Percentiles rank a stretch among this genome's conserved stretches.
These are phyloP conservation scores for Boletus reticulatus DNA, from an alignment of 768 basidiomycete genomes.

Conservation along the genomic window DNA sequence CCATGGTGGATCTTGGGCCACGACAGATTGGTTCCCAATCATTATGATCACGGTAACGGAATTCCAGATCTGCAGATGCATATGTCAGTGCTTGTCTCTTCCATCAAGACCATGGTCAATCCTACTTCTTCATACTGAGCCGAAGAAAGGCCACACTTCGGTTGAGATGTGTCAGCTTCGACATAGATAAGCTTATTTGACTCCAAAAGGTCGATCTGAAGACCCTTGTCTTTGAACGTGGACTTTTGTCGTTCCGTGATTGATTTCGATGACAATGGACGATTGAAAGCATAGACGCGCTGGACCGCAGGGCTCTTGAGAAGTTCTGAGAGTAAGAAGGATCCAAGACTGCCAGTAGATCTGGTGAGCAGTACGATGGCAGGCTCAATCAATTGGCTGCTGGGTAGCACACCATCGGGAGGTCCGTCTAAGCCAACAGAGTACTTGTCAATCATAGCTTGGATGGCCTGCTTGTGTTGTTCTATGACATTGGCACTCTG, in stretches of 20 bases:
- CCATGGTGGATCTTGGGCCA: too few species aligned
- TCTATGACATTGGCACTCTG: background rate
- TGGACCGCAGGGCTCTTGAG: constrained; percentile 23
- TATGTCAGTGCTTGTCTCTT: background rate
- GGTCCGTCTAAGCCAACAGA: constrained; percentile 1
- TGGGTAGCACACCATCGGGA: background rate
- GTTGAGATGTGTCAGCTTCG: constrained; percentile 35
- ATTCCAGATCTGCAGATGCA: constrained; percentile 11
- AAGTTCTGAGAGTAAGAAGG: constrained; percentile 34
- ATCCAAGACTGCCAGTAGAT: constrained; percentile 43
- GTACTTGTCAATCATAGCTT: constrained; percentile 41
- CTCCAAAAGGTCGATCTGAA: too few species aligned
- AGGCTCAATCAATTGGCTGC: background rate
- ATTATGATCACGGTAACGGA: constrained; percentile 32
- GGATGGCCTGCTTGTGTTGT: constrained; percentile 5
- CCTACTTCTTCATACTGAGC: constrained; percentile 30
- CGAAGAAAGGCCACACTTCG: constrained; percentile 28
- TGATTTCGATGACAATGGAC: background rate
- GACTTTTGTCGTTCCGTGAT: too few species aligned
- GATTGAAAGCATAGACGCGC: constrained; percentile 37
- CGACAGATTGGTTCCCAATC: too few species aligned
- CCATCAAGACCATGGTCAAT: background rate
- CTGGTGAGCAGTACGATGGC: constrained; percentile 34
- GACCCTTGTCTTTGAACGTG: too few species aligned
- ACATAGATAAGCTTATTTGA: constrained; percentile 33